phyloP scores from a whole-genome alignment of 257 asterid genomes.

The Plantago major region DNA sequence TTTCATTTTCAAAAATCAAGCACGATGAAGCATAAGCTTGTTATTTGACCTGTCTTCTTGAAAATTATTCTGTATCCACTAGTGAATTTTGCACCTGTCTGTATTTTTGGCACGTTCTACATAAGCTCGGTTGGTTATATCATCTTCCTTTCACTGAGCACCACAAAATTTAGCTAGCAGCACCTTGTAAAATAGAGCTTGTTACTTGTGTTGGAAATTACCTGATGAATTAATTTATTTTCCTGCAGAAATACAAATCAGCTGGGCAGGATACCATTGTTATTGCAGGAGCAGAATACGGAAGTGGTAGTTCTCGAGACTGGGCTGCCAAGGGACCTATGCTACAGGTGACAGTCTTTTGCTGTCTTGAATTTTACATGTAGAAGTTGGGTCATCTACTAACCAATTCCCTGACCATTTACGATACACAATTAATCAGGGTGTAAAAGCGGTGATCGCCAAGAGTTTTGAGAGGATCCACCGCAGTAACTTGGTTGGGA shows the following conservation, averaged over 20 bases:
- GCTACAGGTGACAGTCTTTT: slow-evolving; percentile 53
- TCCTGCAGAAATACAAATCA: slow-evolving; percentile 65
- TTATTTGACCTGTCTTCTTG: no score
- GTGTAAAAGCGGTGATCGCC: slow-evolving; percentile 93
- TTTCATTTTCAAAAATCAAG: no score
- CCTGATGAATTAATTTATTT: slow-evolving; percentile 3
- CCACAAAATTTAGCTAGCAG: not conserved
- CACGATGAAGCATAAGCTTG: no score
- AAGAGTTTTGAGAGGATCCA: slow-evolving; percentile 94
- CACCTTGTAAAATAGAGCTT: not conserved
- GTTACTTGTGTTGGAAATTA: not conserved
- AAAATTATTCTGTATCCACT: no score
- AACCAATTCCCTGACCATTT: not conserved
- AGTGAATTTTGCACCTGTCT: no score
- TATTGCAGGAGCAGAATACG: slow-evolving; percentile 94
- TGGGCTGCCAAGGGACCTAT: slow-evolving; percentile 99
- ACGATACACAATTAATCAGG: slow-evolving; percentile 35
- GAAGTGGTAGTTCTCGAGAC: slow-evolving; percentile 98
- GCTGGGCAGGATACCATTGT: slow-evolving; percentile 78
- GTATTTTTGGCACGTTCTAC: no score
- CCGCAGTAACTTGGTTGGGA: slow-evolving; percentile 91
- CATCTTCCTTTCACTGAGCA: no score
- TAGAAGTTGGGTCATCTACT: not conserved
- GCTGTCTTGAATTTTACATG: not conserved
- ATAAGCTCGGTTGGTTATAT: no score